Evolutionary conservation across 441 rosid species (phyloP).

Genomic region (Syzygium malaccense): DNA sequence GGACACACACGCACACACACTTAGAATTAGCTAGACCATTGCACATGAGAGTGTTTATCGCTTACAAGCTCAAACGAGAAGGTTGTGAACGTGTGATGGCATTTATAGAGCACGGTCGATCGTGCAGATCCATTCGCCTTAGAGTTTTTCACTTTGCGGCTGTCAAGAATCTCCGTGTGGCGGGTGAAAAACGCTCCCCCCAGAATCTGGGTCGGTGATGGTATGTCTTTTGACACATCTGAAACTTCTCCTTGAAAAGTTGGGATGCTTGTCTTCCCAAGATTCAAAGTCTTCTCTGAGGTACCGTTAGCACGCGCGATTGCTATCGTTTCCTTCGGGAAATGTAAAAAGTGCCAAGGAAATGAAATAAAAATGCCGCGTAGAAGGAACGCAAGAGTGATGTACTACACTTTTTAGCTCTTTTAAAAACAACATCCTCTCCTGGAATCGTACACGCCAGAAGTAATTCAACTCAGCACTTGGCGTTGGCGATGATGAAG

Average conservation of each 20-base stretch:
- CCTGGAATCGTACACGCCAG: background rate
- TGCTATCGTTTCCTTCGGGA: background rate
- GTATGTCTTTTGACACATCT: background rate
- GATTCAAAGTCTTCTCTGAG: background rate
- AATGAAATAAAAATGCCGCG: background rate
- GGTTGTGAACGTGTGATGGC: background rate
- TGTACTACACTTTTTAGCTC: background rate
- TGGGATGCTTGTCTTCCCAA: background rate
- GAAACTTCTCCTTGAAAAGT: background rate
- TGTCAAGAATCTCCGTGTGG: background rate
- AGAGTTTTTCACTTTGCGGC: background rate
- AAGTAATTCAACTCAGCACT: background rate
- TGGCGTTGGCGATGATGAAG: background rate
- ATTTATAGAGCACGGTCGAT: background rate
- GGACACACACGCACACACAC: accelerated
- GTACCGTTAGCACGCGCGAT: accelerated
- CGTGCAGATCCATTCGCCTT: background rate
- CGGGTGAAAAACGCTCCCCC: background rate
- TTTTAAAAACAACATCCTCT: background rate
- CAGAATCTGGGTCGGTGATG: background rate
- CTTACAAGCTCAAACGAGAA: background rate
- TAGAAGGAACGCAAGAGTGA: background rate
- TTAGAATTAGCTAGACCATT: background rate
- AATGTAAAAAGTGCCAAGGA: accelerated
- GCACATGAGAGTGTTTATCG: background rate